Conservation (phyloP, 1,139 yeast genomes). For the Groenewaldozyma auringiensis region DNA sequence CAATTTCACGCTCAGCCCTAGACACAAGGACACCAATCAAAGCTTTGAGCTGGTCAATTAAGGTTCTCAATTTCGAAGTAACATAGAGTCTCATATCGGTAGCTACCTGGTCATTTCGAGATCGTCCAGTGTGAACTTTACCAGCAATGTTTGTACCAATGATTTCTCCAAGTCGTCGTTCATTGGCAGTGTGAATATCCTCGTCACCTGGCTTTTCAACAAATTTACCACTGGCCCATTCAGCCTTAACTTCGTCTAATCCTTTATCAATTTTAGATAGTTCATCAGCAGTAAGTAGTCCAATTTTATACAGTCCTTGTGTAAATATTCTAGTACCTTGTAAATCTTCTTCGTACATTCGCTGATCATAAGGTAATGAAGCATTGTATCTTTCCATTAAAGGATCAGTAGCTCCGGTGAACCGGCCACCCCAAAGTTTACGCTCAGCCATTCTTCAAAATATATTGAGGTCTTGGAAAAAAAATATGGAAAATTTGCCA, state of each 20-base stretch:
- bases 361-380: constrained; percentile 89
- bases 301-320: constrained; percentile 71
- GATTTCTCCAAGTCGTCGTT: constrained; percentile 91
- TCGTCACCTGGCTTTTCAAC: constrained; percentile 90
- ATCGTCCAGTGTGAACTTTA: constrained; percentile 96
- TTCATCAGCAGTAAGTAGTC: constrained; percentile 65
- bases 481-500: too few relatives aligned
- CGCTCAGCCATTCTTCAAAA: constrained; percentile 31
- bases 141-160: constrained; percentile 93
- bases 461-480: too few relatives aligned
- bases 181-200: constrained; percentile 97
- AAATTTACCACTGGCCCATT: constrained; percentile 72
- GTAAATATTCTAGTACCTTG: constrained; percentile 94
- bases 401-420: constrained; percentile 93
- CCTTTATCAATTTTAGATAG: constrained; percentile 76
- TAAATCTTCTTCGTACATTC: constrained; percentile 89
- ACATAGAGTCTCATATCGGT: constrained; percentile 96
- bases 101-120: constrained; percentile 97
- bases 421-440: constrained; percentile 98
- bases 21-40: constrained; percentile 59
- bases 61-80: constrained; percentile 60
- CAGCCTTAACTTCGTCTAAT: constrained; percentile 56
- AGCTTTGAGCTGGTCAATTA: constrained; percentile 50
- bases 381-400: constrained; percentile 96
- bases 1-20: constrained; percentile 81